Evolutionary conservation across 768 basidiomycete genomes (phyloP).

Genomic region (Mycena epipterygia): DNA sequence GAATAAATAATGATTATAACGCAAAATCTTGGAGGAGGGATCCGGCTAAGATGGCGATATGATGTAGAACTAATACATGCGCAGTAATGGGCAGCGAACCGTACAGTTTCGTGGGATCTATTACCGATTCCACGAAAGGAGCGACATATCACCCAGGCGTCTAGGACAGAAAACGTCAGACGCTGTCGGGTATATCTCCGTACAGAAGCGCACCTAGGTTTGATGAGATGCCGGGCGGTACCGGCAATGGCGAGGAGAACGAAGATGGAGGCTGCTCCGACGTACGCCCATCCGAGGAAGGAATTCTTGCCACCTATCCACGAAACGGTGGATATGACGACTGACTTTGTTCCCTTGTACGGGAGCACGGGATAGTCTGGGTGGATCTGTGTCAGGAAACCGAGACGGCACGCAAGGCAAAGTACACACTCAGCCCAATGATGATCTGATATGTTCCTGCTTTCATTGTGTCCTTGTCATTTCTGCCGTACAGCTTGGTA

Average conservation of each 20-base stretch:
- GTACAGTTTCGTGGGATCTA: background rate
- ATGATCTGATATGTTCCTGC: constrained; percentile 83
- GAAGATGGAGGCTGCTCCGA: constrained; percentile 89
- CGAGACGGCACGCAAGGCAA: constrained; percentile 15
- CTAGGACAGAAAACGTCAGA: constrained; percentile 51
- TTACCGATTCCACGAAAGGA: constrained; percentile 87
- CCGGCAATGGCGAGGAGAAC: constrained; percentile 90
- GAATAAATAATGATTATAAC: constrained; percentile 36
- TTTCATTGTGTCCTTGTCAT: constrained; percentile 80
- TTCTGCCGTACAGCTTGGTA: constrained; percentile 93
- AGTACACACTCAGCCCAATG: constrained; percentile 83
- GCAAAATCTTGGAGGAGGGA: constrained; percentile 22
- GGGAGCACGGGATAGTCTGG: constrained; percentile 94
- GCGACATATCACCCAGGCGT: constrained; percentile 88
- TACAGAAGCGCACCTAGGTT: constrained; percentile 76
- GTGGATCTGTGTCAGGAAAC: constrained; percentile 27
- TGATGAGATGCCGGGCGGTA: constrained; percentile 92
- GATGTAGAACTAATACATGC: constrained; percentile 34
- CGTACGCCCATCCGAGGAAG: constrained; percentile 98
- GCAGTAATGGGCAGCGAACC: constrained; percentile 27
- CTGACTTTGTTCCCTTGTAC: constrained; percentile 95
- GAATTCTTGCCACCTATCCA: constrained; percentile 99
- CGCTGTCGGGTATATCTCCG: constrained; percentile 13
- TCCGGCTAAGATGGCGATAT: constrained; percentile 4
- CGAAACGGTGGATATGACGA: constrained; percentile 97